Conservation (phyloP, 768 basidiomycete species). For the Boletus sensibilis region DNA sequence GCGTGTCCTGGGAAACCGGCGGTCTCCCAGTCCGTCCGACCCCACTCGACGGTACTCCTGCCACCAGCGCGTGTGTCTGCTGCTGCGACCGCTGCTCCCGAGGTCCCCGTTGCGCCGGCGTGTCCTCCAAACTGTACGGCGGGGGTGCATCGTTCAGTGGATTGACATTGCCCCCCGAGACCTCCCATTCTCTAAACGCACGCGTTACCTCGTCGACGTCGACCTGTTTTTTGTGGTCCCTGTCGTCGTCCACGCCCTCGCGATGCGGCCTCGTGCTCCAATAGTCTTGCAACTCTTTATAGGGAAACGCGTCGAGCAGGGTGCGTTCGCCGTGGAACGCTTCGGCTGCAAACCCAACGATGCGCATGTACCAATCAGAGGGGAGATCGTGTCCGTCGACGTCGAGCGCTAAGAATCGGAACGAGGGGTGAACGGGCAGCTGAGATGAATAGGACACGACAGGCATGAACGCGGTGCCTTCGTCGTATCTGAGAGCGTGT, state of each 20-base stretch:
- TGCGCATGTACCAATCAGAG: slow-evolving; percentile 84
- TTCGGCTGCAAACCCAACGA: slow-evolving; percentile 71
- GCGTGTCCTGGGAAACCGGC: background rate
- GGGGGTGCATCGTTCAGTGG: slow-evolving; percentile 57
- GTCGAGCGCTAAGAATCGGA: slow-evolving; percentile 69
- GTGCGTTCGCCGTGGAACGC: slow-evolving; percentile 62
- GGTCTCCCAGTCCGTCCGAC: background rate
- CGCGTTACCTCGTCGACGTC: slow-evolving; percentile 25
- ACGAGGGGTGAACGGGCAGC: slow-evolving; percentile 60
- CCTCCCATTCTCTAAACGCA: slow-evolving; percentile 47
- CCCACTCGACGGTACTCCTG: no score
- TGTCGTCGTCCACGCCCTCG: slow-evolving; percentile 33
- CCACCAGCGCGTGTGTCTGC: background rate
- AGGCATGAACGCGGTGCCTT: slow-evolving; percentile 83
- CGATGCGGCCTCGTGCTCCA: slow-evolving; percentile 64
- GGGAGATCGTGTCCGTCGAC: slow-evolving; percentile 76
- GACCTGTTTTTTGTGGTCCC: slow-evolving; percentile 9
- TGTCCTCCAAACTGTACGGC: slow-evolving; percentile 60
- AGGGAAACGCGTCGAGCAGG: slow-evolving; percentile 61
- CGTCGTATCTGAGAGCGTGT: slow-evolving; percentile 59
- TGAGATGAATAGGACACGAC: slow-evolving; percentile 55
- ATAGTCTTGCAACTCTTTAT: slow-evolving; percentile 73
- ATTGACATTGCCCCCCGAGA: slow-evolving; percentile 14
- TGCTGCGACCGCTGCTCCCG: background rate
- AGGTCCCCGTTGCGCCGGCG: background rate